phyloP scores from a whole-genome alignment of 2,329 filamentous ascomycete genomes.

The Lachnum nothofagi region DNA sequence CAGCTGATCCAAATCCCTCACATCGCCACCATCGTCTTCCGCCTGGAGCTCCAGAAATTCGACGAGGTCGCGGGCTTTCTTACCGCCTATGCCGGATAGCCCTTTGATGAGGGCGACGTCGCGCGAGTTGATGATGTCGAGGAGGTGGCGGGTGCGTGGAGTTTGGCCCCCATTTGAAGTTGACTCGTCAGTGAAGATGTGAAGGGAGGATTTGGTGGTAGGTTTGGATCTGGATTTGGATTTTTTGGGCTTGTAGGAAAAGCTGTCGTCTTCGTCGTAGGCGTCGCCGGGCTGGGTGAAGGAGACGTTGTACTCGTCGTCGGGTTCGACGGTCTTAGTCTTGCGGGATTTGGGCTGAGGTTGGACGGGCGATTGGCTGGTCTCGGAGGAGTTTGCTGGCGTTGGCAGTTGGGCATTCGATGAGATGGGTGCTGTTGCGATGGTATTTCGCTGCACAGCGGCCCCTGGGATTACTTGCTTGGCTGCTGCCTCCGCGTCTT shows the following conservation, averaged over 20 bases:
- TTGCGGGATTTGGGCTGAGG: constrained; percentile 22
- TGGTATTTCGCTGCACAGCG: constrained; percentile 14
- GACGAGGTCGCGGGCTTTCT: constrained; percentile 61
- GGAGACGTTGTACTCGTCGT: constrained; percentile 34
- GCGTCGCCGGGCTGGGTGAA: constrained; percentile 36
- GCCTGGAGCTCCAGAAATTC: constrained; percentile 47
- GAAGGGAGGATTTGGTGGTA: constrained; percentile 27
- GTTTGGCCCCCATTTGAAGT: constrained; percentile 34
- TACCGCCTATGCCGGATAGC: constrained; percentile 66
- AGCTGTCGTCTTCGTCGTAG: constrained; percentile 35
- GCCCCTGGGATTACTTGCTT: constrained; percentile 4
- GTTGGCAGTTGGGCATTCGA: constrained; percentile 19
- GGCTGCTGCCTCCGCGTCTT: constrained; percentile 25
- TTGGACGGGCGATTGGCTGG: background rate
- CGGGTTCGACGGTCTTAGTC: constrained; percentile 24
- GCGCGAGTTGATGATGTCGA: constrained; percentile 69
- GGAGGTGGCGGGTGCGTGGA: constrained; percentile 52
- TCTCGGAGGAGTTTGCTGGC: constrained; percentile 22
- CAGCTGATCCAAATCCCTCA: constrained; percentile 48
- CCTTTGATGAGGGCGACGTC: constrained; percentile 60
- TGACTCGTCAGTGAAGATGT: constrained; percentile 35
- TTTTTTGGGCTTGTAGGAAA: constrained; percentile 29
- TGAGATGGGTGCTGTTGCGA: constrained; percentile 22
- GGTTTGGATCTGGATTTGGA: constrained; percentile 32
- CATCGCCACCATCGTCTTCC: constrained; percentile 37